Conservation (phyloP, 1,139 yeast species). For the Saccharomyces hybrid region DNA sequence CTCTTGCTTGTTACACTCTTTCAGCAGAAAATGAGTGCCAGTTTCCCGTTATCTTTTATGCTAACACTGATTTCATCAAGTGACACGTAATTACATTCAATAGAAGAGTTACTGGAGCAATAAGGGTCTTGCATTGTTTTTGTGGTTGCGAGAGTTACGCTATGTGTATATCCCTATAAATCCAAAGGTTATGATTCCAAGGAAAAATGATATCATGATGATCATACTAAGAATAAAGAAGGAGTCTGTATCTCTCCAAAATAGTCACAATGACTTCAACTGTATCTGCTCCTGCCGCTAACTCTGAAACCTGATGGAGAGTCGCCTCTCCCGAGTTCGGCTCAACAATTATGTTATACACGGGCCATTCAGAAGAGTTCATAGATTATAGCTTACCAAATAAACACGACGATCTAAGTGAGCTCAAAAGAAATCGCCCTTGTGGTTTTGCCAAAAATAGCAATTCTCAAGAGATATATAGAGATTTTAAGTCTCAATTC, state of each 20-base stretch:
- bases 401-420: neutral
- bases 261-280: neutral
- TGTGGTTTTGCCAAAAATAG: neutral
- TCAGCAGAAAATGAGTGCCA: no score
- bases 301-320: neutral
- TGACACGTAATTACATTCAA: no score
- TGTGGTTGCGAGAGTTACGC: no score
- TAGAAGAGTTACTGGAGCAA: no score
- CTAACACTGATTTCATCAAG: no score
- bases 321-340: neutral
- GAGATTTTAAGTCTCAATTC: neutral
- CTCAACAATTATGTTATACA: neutral
- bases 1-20: no score
- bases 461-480: neutral
- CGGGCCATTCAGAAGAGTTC: neutral
- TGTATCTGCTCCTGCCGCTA: neutral
- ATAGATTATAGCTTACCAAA: neutral
- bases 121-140: no score
- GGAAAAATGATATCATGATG: neutral
- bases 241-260: neutral
- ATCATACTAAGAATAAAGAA: neutral
- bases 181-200: no score
- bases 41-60: no score
- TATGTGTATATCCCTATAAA: no score
- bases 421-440: neutral